A percentile compares a stretch with the other conserved stretches of the same genome.
These are phyloP conservation scores for Sporothrix luriei DNA, from an alignment of 2,329 filamentous ascomycete species.

Conservation along the genomic window DNA sequence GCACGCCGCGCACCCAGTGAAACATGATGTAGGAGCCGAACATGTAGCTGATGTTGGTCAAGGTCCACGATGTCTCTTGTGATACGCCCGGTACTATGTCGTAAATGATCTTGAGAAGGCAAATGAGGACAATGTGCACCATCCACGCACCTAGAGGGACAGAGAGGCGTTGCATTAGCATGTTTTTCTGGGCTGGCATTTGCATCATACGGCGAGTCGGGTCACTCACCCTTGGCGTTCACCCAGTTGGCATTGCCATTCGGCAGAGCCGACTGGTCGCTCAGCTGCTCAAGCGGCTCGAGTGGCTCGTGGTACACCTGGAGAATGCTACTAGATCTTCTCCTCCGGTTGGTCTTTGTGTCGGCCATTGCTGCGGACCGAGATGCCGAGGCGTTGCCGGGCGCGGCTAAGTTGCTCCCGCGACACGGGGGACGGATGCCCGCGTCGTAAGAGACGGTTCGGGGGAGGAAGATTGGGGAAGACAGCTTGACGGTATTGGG, in stretches of 20 bases:
- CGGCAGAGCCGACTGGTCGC: conserved; percentile 89
- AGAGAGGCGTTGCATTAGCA: not conserved
- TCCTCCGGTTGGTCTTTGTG: conserved; percentile 72
- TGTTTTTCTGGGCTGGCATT: conserved; percentile 4
- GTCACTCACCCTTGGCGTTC: conserved; percentile 85
- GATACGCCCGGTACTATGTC: conserved; percentile 95
- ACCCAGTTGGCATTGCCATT: conserved; percentile 99
- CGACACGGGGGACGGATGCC: conserved; percentile 69
- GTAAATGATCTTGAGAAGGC: conserved; percentile 91
- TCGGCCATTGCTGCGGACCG: conserved; percentile 62
- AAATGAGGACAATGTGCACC: conserved; percentile 92
- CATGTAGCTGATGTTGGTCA: conserved; percentile 99
- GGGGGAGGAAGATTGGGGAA: conserved; percentile 82
- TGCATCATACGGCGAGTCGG: too few relatives aligned
- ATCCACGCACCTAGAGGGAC: conserved; percentile 80
- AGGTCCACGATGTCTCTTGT: conserved; percentile 97
- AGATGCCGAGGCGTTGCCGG: conserved; percentile 43
- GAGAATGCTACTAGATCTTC: conserved; percentile 92
- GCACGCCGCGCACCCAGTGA: conserved; percentile 95
- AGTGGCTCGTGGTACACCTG: conserved; percentile 93
- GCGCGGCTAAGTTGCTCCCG: conserved; percentile 48
- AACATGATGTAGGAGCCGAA: conserved; percentile 99
- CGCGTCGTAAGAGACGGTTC: conserved; percentile 89
- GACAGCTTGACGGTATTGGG: conserved; percentile 91
- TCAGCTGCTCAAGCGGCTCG: conserved; percentile 96